Conservation (phyloP, 257 asterid species). For the Linderniella brevidens region DNA sequence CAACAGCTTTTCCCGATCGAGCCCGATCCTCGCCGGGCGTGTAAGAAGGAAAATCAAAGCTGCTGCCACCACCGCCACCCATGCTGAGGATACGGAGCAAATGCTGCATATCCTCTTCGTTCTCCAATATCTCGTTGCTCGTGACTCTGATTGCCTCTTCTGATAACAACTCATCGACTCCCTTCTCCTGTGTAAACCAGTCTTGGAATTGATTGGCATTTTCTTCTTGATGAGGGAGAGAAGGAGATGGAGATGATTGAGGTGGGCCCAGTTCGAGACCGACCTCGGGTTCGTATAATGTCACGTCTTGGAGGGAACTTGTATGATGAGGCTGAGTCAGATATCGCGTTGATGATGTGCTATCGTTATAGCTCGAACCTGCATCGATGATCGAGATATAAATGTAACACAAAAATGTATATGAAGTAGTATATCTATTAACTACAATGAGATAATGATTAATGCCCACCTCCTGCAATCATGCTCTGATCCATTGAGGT, state of each 20-base stretch:
- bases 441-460: background rate
- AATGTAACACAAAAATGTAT: too few relatives aligned
- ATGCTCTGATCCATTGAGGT: constrained; percentile 32
- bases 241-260: constrained; percentile 33
- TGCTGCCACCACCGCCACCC: constrained; percentile 60
- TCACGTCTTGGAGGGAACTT: constrained; percentile 31
- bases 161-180: constrained; percentile 48
- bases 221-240: constrained; percentile 29
- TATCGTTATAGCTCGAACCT: constrained; percentile 21
- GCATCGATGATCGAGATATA: constrained; percentile 12
- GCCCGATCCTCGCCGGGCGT: constrained; percentile 37
- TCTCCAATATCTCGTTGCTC: constrained; percentile 84
- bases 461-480: constrained; percentile 56
- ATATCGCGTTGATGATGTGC: too few relatives aligned
- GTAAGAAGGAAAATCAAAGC: constrained; percentile 40
- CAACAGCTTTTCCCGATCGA: constrained; percentile 80
- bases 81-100: constrained; percentile 77
- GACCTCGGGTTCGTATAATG: constrained; percentile 22
- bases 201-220: constrained; percentile 47
- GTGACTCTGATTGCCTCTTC: constrained; percentile 83
- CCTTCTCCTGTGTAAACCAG: constrained; percentile 23
- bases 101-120: constrained; percentile 80
- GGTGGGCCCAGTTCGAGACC: constrained; percentile 72
- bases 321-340: constrained; percentile 26
- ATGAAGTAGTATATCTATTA: background rate